Base-by-base conservation (phyloP, 2,329 filamentous ascomycete species). In the Fusarium sp. region DNA sequence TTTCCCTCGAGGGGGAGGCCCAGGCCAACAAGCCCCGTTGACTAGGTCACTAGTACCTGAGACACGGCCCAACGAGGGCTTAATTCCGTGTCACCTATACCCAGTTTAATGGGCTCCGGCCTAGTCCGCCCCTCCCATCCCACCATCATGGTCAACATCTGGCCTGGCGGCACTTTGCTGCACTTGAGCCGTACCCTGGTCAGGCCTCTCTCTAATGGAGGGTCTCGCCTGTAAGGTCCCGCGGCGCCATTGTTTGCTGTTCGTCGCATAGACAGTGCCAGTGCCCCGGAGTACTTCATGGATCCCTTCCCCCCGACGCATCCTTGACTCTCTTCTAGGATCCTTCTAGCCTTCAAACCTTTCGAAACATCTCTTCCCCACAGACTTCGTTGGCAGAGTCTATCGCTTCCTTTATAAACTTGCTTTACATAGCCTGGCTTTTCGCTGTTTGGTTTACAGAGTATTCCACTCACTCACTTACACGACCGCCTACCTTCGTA, bases 301-400 rank as follows among this genome's bases (percentile, higher is more conserved):
- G 67, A 68, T 67, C 68, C 60, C 56, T 66, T 23, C 54, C 66
- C 72, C 73, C 66, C 63, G 62, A 67, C 66, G 41, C 20, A 25
- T 25, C 56, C 56, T 8, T 35, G 56, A 41, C 35, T 27, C 56
- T 58, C 52, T 57, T 37, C 32, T 57, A 34, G 52, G 52, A 57
- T 57, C 52, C 69, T 76, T 72, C 52, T 75, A 73, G 68, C 62
- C 65, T 70, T 75, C 69, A 64, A 72, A 65, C 68, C 60, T 65
- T 74, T 73, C 67, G 68, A 67, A 74, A 77, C 71, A 72, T 70
- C 70, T 72, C 73, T 71, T 72, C 72, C 71, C 70, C 72, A 74
- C 70, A 78, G 81, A 82, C 87, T 88, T 89, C 87, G 87, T 88
- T 89, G 87, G 87, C 87, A 89, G 86, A 89, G 87, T 88, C 86